Evolutionary conservation across 2,329 filamentous ascomycete genomes (phyloP).

Genomic region (Colletotrichum melonis): DNA sequence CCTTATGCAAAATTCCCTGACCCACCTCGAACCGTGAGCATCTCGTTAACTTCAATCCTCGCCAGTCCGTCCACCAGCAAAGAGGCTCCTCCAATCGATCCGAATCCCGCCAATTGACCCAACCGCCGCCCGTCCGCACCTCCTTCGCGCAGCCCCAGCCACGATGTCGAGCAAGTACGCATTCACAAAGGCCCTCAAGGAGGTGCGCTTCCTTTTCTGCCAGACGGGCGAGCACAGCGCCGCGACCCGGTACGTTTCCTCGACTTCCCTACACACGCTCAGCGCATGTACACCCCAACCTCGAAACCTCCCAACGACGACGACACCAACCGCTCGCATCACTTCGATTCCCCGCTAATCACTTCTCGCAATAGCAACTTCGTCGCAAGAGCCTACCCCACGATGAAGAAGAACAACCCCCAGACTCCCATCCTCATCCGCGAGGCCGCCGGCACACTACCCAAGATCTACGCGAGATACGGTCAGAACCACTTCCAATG

Average conservation of each 20-base stretch:
- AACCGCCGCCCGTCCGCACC: constrained; percentile 3
- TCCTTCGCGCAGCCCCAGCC: constrained; percentile 18
- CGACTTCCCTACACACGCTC: not conserved
- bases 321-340: not conserved
- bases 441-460: constrained; percentile 86
- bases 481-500: constrained; percentile 65
- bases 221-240: constrained; percentile 93
- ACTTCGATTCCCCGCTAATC: constrained; percentile 32
- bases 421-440: constrained; percentile 93
- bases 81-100: constrained; percentile 39
- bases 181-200: constrained; percentile 89
- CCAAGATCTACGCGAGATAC: constrained; percentile 92
- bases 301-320: not conserved
- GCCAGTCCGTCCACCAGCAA: constrained; percentile 18
- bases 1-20: constrained; percentile 4
- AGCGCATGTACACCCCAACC: not conserved
- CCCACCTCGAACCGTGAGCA: not conserved
- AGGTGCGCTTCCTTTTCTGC: constrained; percentile 97
- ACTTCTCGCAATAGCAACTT: constrained; percentile 73
- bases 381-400: constrained; percentile 90
- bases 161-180: constrained; percentile 92
- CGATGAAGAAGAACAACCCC: constrained; percentile 99
- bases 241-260: constrained; percentile 77
- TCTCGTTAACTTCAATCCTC: constrained; percentile 34
- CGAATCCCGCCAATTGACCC: not conserved